Percentiles rank a stretch among this genome's conserved stretches.
phyloP scores from a whole-genome alignment of 169 alveolate species.

The Babesia bigemina region DNA sequence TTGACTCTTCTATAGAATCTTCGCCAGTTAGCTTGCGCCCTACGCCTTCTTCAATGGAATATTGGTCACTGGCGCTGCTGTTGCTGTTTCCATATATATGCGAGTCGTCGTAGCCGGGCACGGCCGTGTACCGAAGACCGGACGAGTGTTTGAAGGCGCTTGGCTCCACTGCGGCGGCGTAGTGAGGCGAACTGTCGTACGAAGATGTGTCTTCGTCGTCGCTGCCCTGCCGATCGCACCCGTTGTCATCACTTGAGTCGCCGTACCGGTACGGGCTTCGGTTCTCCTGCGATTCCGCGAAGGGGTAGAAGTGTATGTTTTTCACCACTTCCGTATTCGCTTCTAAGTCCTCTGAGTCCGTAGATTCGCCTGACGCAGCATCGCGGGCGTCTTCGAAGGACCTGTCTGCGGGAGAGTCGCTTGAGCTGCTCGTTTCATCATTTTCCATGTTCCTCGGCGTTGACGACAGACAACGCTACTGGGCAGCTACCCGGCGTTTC shows the following conservation, averaged over 20 bases:
- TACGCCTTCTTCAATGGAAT: too few relatives aligned
- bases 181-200: too few relatives aligned
- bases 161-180: too few relatives aligned
- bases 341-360: neutral
- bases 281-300: neutral
- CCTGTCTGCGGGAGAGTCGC: slow-evolving; percentile 3
- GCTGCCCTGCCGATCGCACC: too few relatives aligned
- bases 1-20: too few relatives aligned
- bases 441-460: neutral
- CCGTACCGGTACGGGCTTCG: neutral
- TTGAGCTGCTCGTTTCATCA: slow-evolving; percentile 2
- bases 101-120: too few relatives aligned
- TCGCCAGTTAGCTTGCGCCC: too few relatives aligned
- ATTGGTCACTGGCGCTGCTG: too few relatives aligned
- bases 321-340: neutral
- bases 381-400: neutral
- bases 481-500: neutral
- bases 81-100: too few relatives aligned
- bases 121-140: too few relatives aligned
- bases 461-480: neutral
- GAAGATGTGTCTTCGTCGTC: too few relatives aligned
- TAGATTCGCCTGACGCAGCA: neutral
- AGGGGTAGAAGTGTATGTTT: neutral
- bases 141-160: too few relatives aligned
- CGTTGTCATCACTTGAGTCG: neutral